Evolutionary conservation across 805 yeast species (phyloP), one percentile per base, ranked within the genome.

Genomic region (Diddensiella santjacobensis): DNA sequence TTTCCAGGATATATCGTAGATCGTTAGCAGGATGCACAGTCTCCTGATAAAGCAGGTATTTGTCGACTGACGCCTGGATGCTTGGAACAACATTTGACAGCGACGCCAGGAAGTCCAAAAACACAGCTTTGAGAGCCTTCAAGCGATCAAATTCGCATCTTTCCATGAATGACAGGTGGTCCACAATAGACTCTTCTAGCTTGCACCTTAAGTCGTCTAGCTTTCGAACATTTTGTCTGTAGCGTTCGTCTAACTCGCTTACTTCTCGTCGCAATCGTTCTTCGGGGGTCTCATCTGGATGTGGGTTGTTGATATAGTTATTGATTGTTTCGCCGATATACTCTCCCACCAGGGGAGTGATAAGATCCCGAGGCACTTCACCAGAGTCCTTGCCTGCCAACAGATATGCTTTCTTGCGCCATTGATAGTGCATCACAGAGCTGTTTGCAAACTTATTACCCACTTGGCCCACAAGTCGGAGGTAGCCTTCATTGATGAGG

Each of bases 121-220:
- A 76, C 1, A 82, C 90, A 51, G 84, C 83, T 63, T 87, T 86
- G 52, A 87, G 69, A 0, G 93, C 93, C 54, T 75, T 74, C 50
- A 85, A 70, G 54, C 96, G 75, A 66, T 87, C 95, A 30, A 78
- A 64, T 66, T 87, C 96, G 68, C 93, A 87, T 58, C 81, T 77
- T 62, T 87, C 91, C 86, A 87, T 80, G 62, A 83, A 86, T 19
- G 81, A 67, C 44, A 83, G 69, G 60, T 85, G 90, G 56, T 83
- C 90, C 63, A 83, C 75, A 48, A 84, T 72, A 5, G 57, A 45
- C 59, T 84, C 91, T 64, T 88, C 96, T 41, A 86, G 72, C 41
- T 79, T 80, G 63, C 93, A 84, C 50, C 95, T 73, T 11, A 78
- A 64, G 39, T 72, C 71, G 60, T 87, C 96, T 54, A 86, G 70